Evolutionary conservation across 1,284 basidiomycete species (phyloP).

Genomic region (Trichosporon sp.): DNA sequence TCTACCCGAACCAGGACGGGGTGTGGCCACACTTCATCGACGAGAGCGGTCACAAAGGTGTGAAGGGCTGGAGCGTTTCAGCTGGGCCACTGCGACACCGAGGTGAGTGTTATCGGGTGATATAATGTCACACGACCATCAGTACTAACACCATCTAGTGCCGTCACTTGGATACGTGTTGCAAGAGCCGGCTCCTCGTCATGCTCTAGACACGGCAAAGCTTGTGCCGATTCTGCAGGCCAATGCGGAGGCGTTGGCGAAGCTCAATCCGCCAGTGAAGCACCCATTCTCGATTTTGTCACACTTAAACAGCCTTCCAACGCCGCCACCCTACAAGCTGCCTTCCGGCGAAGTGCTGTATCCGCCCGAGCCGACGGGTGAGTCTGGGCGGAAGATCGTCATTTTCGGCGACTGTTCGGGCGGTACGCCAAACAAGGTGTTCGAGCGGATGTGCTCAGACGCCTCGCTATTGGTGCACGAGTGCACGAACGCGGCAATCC

Average conservation of each 20-base stretch:
- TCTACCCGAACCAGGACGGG: slow-evolving; percentile 66
- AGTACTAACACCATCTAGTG: slow-evolving; percentile 61
- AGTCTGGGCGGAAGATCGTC: slow-evolving; percentile 59
- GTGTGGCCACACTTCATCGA: slow-evolving; percentile 67
- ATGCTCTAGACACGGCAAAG: slow-evolving; percentile 51
- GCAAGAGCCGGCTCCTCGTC: slow-evolving; percentile 62
- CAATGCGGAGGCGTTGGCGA: slow-evolving; percentile 58
- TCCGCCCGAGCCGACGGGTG: slow-evolving; percentile 63
- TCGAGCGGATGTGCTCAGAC: slow-evolving; percentile 44
- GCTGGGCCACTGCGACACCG: slow-evolving; percentile 81
- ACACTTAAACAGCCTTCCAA: slow-evolving; percentile 62
- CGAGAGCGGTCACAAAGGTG: slow-evolving; percentile 42
- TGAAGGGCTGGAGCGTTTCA: slow-evolving; percentile 64
- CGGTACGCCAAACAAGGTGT: slow-evolving; percentile 48
- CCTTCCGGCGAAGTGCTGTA: slow-evolving; percentile 74
- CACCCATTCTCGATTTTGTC: slow-evolving; percentile 73
- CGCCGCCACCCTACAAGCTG: slow-evolving; percentile 66
- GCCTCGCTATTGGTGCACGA: slow-evolving; percentile 65
- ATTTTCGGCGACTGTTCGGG: slow-evolving; percentile 54
- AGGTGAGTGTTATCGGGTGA: slow-evolving; percentile 60
- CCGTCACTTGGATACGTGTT: slow-evolving; percentile 81
- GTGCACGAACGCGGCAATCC: slow-evolving; percentile 79
- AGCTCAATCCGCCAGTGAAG: slow-evolving; percentile 64
- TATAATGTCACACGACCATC: background rate
- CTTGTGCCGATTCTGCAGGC: slow-evolving; percentile 56